Base-by-base conservation (phyloP, 1,139 yeast genomes). In the Suhomyces taliae region DNA sequence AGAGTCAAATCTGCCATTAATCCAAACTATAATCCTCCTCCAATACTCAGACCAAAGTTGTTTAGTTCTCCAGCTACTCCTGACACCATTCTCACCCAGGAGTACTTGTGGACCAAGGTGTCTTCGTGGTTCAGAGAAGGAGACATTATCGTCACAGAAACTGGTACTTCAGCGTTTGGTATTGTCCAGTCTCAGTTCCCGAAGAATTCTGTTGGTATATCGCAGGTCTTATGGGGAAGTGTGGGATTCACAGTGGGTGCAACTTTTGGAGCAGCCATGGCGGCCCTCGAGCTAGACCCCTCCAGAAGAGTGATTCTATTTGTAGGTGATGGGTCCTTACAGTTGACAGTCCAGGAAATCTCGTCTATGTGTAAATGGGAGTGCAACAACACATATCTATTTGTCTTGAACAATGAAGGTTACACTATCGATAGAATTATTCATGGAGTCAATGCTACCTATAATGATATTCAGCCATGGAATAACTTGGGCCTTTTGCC, bases 111-210 rank as follows among this genome's bases (percentile, higher is more conserved):
- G 96, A 81, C 83, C 53, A 79, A 83, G 64, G 76, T 88, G 43
- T 81, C 89, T 36, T 73, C 81, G 40, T 89, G 89, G 85, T 79
- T 89, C 63, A 76, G 79, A 63, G 85, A 84, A 60, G 91, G 93
- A 54, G 96, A 89, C 69, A 78, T 88, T 51, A 81, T 89, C 56
- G 78, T 89, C 58, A 83, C 93, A 49, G 96, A 89, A 69, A 88
- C 96, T 41, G 96, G 96, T 70, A 89, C 96, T 38, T 85, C 95
- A 34, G 89, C 95, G 36, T 88, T 89, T 64, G 96, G 96, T 71
- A 83, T 89, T 56, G 80, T 85, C 57, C 87, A 84, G 64, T 78
- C 93, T 39, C 81, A 81, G 62, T 88, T 86, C 83, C 95, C 96
- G 54, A 72, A 78, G 61, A 72, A 83, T 65, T 77, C 85, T 39